These are phyloP conservation scores for Nosema muscidifuracis DNA, from an alignment of 371 early-diverging fungal species.

Conservation along the genomic window DNA sequence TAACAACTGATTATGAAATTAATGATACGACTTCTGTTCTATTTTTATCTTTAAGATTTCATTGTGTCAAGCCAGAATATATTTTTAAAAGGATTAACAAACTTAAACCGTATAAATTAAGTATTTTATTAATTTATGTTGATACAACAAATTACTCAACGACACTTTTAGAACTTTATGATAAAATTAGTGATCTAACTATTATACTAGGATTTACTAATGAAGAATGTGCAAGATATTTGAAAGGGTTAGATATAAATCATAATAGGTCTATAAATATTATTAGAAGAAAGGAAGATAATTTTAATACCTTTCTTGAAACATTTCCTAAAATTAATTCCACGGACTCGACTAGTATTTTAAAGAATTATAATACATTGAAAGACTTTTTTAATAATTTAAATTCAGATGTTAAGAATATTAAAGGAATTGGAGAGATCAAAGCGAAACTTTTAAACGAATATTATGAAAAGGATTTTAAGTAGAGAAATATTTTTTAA, in stretches of 20 bases:
- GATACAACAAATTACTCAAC: constrained; percentile 43
- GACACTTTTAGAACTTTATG: constrained; percentile 37
- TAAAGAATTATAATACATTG: constrained; percentile 13
- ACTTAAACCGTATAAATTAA: constrained; percentile 45
- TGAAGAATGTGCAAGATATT: constrained; percentile 55
- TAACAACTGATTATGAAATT: constrained; percentile 54
- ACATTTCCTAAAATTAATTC: constrained; percentile 48
- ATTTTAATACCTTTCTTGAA: constrained; percentile 39
- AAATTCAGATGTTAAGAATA: constrained; percentile 15
- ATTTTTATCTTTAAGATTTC: constrained; percentile 57
- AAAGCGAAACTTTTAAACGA: constrained; percentile 26
- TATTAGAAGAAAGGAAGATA: constrained; percentile 34
- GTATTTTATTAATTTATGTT: constrained; percentile 44
- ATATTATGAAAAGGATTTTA: constrained; percentile 42
- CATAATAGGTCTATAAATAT: constrained; percentile 30
- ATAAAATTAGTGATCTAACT: constrained; percentile 16
- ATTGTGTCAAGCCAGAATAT: constrained; percentile 57
- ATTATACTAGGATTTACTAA: constrained; percentile 43
- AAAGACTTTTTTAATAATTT: constrained; percentile 22
- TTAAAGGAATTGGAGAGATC: constrained; percentile 31
- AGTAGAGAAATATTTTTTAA: neutral
- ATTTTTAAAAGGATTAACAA: constrained; percentile 51
- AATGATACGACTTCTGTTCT: constrained; percentile 39
- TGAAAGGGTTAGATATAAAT: constrained; percentile 44
- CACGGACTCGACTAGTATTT: constrained; percentile 29